Base-by-base conservation (phyloP, 192 early-diverging fungal species). In the Endogone sp. region DNA sequence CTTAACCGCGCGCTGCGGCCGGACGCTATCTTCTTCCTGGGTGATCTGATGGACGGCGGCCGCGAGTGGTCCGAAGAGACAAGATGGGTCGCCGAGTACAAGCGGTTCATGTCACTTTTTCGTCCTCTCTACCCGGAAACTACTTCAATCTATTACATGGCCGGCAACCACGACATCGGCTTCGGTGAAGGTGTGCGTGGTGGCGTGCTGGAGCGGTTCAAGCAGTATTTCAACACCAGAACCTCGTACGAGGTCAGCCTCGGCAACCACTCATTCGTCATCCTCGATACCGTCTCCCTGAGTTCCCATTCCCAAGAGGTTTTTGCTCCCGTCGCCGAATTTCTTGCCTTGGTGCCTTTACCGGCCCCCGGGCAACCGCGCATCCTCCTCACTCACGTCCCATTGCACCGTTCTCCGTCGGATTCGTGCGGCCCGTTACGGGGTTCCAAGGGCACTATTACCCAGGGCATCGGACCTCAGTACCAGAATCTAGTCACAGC, bases 121-220 rank as follows among this genome's bases (percentile, higher is more conserved):
- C 29, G 63, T 0, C 74, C 87, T 2, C 81, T 84, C 16, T 16
- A 16, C 37, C 16, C 9, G 37, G 0, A 0, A 16, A 16, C 0
- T 49, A 0, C 37, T 6, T 49, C 37, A 1, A 0, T 49, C 6
- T 16, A 49, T 16, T 81, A 90, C 69, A 88, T 92, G 76, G 90
- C 90, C 2, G 96, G 96, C 3, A 98, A 96, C 77, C 96, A 98
- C 74, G 96, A 98, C 74, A 88, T 96, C 57, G 96, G 96, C 0
- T 92, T 92, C 44, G 89, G 92, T 21, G 79, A 89, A 62, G 81
- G 81, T 0, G 67, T 93, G 20, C 70, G 84, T 24, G 55, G 22
- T 0, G 4, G 27, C 0, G 81, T 83, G 10, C 66, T 86, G 22
- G 49, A 65, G 0, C 73, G 90, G 24, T 91, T 85, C 63, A 74